phyloP scores from a whole-genome alignment of 495 filamentous ascomycete species.

The Pyrenula aspistea region DNA sequence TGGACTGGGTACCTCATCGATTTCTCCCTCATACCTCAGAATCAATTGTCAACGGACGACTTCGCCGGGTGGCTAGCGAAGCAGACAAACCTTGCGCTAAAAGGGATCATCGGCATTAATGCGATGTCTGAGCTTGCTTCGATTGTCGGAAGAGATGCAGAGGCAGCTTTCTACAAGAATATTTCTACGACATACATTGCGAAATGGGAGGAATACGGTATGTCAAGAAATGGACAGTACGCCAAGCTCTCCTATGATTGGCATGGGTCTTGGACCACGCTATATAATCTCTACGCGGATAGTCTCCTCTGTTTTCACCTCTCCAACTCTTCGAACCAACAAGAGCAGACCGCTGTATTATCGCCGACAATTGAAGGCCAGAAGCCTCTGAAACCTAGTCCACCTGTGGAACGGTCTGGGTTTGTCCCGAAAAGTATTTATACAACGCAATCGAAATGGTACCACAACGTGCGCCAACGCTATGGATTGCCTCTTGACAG shows the following conservation, averaged over 20 bases:
- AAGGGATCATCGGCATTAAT: slow-evolving; percentile 88
- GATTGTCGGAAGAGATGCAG: slow-evolving; percentile 51
- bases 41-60: slow-evolving; percentile 89
- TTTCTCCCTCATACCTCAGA: slow-evolving; percentile 72
- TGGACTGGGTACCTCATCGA: slow-evolving; percentile 88
- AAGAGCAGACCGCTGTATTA: not conserved
- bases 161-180: slow-evolving; percentile 57
- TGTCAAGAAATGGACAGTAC: slow-evolving; percentile 70
- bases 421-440: slow-evolving; percentile 68
- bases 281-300: slow-evolving; percentile 85
- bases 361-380: slow-evolving; percentile 17
- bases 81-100: slow-evolving; percentile 87
- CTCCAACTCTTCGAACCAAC: slow-evolving; percentile 13
- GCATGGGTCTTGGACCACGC: slow-evolving; percentile 91
- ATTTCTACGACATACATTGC: slow-evolving; percentile 67
- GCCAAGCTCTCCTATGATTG: slow-evolving; percentile 89
- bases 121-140: slow-evolving; percentile 81
- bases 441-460: slow-evolving; percentile 74
- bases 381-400: slow-evolving; percentile 23
- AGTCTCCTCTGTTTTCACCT: slow-evolving; percentile 73
- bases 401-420: slow-evolving; percentile 15
- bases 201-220: slow-evolving; percentile 72
- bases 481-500: slow-evolving; percentile 83
- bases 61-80: slow-evolving; percentile 90
- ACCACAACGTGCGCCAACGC: slow-evolving; percentile 65